Percentiles rank a stretch among this genome's conserved stretches.
phyloP scores from a whole-genome alignment of 306 rosid genomes.

The Begonia fuchsioides region DNA sequence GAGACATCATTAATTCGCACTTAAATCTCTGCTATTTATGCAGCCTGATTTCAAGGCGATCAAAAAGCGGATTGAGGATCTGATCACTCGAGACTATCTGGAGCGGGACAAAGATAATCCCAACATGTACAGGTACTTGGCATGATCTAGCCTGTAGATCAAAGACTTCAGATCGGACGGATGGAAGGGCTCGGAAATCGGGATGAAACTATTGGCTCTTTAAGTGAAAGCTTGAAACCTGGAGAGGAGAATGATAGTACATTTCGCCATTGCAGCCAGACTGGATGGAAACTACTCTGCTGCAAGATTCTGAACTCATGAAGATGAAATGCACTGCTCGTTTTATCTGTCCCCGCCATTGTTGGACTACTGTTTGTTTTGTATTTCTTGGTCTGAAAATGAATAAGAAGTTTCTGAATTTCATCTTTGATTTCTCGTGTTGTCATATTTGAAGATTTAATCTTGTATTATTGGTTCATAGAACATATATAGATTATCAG shows the following conservation, averaged over 20 bases:
- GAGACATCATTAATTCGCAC: background rate
- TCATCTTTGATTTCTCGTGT: too few relatives aligned
- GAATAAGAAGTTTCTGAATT: too few relatives aligned
- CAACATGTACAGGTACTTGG: constrained; percentile 74
- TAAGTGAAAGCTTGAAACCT: constrained; percentile 18
- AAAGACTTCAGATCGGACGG: constrained; percentile 14
- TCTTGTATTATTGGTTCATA: too few relatives aligned
- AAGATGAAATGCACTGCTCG: too few relatives aligned
- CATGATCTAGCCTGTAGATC: constrained; percentile 27
- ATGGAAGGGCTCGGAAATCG: constrained; percentile 2
- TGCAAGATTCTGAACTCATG: background rate
- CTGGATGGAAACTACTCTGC: constrained; percentile 10
- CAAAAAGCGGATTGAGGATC: constrained; percentile 88
- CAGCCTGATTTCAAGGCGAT: constrained; percentile 94
- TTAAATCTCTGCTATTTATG: background rate
- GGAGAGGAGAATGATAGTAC: constrained; percentile 27
- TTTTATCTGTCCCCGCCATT: too few relatives aligned
- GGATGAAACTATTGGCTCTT: constrained; percentile 6
- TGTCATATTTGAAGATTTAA: too few relatives aligned
- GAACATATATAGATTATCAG: too few relatives aligned
- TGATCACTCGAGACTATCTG: constrained; percentile 87
- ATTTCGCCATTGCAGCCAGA: constrained; percentile 24
- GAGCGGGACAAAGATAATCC: constrained; percentile 92
- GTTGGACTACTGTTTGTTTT: too few relatives aligned
- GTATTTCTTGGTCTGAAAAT: too few relatives aligned